Evolutionary conservation across 2,329 filamentous ascomycete species (phyloP).

Genomic region (Nemania diffusa): DNA sequence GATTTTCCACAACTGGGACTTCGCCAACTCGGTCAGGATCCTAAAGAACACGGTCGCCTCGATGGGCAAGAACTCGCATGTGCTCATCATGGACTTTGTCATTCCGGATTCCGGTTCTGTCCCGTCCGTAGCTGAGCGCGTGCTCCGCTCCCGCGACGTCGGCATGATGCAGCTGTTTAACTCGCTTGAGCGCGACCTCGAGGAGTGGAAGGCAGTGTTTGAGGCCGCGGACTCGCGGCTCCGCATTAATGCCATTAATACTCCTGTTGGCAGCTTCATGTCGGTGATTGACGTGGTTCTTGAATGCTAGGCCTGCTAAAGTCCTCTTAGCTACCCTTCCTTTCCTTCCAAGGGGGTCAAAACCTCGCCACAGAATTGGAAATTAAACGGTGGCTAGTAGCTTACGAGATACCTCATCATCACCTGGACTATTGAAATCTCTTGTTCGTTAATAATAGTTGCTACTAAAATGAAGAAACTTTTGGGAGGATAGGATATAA

Average conservation of each 20-base stretch:
- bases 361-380: neutral
- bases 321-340: neutral
- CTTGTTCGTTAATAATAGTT: neutral
- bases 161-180: slow-evolving; percentile 10
- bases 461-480: neutral
- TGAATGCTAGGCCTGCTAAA: neutral
- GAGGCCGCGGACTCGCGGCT: slow-evolving; percentile 3
- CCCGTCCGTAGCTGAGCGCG: neutral
- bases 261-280: slow-evolving; percentile 6
- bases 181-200: slow-evolving; percentile 6
- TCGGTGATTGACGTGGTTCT: slow-evolving; percentile 9
- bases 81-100: slow-evolving; percentile 23
- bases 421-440: neutral
- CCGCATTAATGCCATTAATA: neutral
- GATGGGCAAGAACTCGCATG: slow-evolving; percentile 7
- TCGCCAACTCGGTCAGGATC: slow-evolving; percentile 16
- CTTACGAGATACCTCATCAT: neutral
- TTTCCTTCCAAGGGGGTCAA: neutral
- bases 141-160: neutral
- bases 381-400: neutral
- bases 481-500: neutral
- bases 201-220: neutral
- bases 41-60: slow-evolving; percentile 18
- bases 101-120: slow-evolving; percentile 12
- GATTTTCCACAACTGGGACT: slow-evolving; percentile 32